Percentiles rank a stretch among this genome's conserved stretches.
These are phyloP conservation scores for Penicillium macrosclerotiorum DNA, from an alignment of 495 filamentous ascomycete genomes.

Conservation along the genomic window DNA sequence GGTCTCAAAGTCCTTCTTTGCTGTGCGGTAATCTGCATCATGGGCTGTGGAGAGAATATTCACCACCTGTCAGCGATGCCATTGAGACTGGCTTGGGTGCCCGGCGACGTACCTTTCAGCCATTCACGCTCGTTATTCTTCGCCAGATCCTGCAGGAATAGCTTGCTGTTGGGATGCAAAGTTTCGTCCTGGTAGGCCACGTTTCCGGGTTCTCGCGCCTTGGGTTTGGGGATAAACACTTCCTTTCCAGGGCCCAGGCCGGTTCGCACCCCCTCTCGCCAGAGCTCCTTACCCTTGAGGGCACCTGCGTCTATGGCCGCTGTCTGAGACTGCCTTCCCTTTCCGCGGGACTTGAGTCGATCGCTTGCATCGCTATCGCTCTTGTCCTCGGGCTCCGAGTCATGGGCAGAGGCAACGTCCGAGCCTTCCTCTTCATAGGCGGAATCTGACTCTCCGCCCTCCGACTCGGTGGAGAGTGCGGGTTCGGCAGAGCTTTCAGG, in stretches of 20 bases:
- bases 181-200: constrained; percentile 65
- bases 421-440: constrained; percentile 24
- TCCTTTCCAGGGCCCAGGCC: constrained; percentile 60
- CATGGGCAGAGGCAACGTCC: constrained; percentile 12
- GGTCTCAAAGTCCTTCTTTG: constrained; percentile 73
- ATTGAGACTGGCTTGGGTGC: background rate
- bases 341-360: constrained; percentile 15
- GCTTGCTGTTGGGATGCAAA: constrained; percentile 78
- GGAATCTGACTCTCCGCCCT: constrained; percentile 24
- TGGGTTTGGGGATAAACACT: constrained; percentile 67
- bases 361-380: constrained; percentile 20
- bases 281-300: constrained; percentile 50
- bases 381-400: constrained; percentile 19
- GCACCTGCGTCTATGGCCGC: constrained; percentile 5
- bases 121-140: constrained; percentile 77
- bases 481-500: constrained; percentile 32
- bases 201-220: constrained; percentile 64
- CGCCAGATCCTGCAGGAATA: constrained; percentile 72
- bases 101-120: constrained; percentile 63
- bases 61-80: too few species aligned
- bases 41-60: constrained; percentile 55
- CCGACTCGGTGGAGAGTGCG: constrained; percentile 22
- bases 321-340: constrained; percentile 12
- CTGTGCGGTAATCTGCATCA: constrained; percentile 71
- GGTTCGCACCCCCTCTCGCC: constrained; percentile 56